Evolutionary conservation across 495 filamentous ascomycete genomes (phyloP).

Genomic region (Penicillium soppii): DNA sequence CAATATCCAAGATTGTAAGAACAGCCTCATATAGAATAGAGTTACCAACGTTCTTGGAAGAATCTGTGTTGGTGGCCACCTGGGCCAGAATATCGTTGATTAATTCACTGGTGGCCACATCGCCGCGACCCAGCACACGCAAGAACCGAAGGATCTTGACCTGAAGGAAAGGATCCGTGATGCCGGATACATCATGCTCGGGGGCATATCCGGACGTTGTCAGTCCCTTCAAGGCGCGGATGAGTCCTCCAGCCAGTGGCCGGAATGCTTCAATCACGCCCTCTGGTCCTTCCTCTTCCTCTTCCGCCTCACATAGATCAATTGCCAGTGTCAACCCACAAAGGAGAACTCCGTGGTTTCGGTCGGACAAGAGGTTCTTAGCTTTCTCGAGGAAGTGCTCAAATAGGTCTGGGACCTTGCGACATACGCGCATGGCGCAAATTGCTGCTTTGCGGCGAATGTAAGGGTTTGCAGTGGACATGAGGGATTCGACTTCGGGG

Average conservation of each 20-base stretch:
- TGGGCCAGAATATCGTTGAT: conserved; percentile 99
- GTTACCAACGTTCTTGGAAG: conserved; percentile 97
- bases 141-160: conserved; percentile 90
- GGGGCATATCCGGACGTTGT: conserved; percentile 95
- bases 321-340: conserved; percentile 90
- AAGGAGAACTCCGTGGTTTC: conserved; percentile 91
- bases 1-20: conserved; percentile 94
- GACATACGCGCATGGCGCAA: conserved; percentile 99
- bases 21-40: conserved; percentile 97
- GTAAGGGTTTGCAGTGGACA: conserved; percentile 93
- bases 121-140: conserved; percentile 81
- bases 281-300: conserved; percentile 78
- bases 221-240: conserved; percentile 84
- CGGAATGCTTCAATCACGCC: conserved; percentile 87
- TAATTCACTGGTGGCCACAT: conserved; percentile 86
- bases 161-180: conserved; percentile 98
- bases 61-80: conserved; percentile 97
- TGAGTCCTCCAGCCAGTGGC: conserved; percentile 73
- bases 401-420: conserved; percentile 95
- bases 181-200: conserved; percentile 96
- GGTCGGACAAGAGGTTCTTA: conserved; percentile 80
- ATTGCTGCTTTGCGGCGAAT: conserved; percentile 95
- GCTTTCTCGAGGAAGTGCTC: conserved; percentile 97
- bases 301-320: conserved; percentile 90
- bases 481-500: conserved; percentile 83